Evolutionary conservation across 2,329 filamentous ascomycete species (phyloP).

Genomic region (Phyllosticta capitalensis): DNA sequence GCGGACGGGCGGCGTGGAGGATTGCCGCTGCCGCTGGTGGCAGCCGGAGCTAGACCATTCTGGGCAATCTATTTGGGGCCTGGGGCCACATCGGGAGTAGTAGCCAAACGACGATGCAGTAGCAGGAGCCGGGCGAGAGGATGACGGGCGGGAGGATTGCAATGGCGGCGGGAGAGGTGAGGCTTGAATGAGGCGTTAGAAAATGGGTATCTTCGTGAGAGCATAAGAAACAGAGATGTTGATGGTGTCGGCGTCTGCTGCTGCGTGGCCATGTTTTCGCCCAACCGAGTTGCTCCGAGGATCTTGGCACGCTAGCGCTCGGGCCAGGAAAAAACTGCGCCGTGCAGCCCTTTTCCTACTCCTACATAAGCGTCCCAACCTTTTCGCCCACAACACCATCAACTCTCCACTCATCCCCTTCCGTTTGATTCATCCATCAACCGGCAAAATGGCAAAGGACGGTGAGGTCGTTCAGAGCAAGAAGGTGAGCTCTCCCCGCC

Average conservation of each 20-base stretch:
- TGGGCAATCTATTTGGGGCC: neutral
- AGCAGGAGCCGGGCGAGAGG: neutral
- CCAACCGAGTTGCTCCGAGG: neutral
- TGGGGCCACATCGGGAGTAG: neutral
- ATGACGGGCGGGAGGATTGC: neutral
- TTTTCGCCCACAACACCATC: neutral
- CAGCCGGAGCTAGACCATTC: neutral
- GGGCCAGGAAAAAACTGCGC: constrained; percentile 3
- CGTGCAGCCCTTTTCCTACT: constrained; percentile 5
- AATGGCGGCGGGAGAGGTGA: neutral
- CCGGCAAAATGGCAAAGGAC: constrained; percentile 31
- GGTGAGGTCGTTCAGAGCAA: constrained; percentile 41
- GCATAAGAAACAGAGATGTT: neutral
- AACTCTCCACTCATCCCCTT: constrained; percentile 23
- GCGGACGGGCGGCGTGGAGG: neutral
- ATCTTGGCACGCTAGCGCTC: neutral
- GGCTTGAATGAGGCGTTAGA: neutral
- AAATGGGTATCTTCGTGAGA: neutral
- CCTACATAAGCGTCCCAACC: neutral
- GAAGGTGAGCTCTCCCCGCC: constrained; percentile 22
- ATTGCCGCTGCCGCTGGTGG: neutral
- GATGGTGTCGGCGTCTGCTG: neutral
- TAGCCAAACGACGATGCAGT: neutral
- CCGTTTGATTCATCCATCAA: constrained; percentile 30
- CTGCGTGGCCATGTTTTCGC: neutral